phyloP scores from a whole-genome alignment of 2,329 filamentous ascomycete species.

The Nigrospora oryzae region DNA sequence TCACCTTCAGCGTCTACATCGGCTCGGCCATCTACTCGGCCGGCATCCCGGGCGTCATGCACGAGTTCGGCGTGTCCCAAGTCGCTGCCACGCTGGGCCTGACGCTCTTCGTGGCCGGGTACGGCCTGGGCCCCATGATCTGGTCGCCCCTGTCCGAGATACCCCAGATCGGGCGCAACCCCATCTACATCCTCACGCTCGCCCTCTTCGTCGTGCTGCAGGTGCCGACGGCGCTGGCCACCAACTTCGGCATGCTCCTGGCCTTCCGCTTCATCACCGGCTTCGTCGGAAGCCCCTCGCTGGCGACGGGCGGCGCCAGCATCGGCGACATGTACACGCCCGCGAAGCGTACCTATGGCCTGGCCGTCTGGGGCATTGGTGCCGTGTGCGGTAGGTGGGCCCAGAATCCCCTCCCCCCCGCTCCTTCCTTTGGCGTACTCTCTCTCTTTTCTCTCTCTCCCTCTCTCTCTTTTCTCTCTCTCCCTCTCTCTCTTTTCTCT shows the following conservation, averaged over 20 bases:
- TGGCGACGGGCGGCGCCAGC: conserved; percentile 18
- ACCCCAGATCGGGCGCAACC: conserved; percentile 47
- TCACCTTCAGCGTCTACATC: conserved; percentile 17
- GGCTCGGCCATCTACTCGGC: conserved; percentile 15
- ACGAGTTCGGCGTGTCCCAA: conserved; percentile 9
- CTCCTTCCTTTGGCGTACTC: too few relatives aligned
- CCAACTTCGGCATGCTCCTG: conserved; percentile 44
- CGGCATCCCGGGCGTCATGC: conserved; percentile 8
- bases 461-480: too few relatives aligned
- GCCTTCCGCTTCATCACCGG: conserved; percentile 43
- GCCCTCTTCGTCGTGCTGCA: conserved; percentile 48
- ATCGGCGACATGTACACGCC: conserved; percentile 21
- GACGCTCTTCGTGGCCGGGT: conserved; percentile 15
- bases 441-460: too few relatives aligned
- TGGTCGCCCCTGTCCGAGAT: conserved; percentile 52
- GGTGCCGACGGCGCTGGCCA: conserved; percentile 42
- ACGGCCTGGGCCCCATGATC: conserved; percentile 36
- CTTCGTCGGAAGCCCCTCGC: conserved; percentile 27
- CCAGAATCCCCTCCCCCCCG: too few relatives aligned
- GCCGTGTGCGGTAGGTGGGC: conserved; percentile 19
- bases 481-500: too few relatives aligned
- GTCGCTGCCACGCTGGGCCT: conserved; percentile 14
- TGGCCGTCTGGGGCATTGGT: conserved; percentile 33
- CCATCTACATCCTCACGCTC: conserved; percentile 48
- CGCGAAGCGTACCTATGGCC: conserved; percentile 28